These are phyloP conservation scores for Enterospora canceri DNA, from an alignment of 371 early-diverging fungal species.

Conservation along the genomic window DNA sequence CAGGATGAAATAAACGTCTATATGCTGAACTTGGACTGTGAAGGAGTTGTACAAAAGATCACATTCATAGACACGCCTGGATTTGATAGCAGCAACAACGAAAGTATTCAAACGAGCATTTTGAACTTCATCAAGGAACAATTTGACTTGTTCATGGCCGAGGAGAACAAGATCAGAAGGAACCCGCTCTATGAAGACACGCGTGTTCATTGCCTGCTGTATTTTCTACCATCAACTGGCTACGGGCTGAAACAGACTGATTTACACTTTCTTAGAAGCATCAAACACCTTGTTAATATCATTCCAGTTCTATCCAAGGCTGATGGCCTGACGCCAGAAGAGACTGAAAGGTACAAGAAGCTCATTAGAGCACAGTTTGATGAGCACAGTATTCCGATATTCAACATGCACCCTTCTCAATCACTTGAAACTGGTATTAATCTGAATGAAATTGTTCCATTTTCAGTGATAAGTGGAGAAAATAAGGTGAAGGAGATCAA, in stretches of 20 bases:
- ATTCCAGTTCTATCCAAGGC: slow-evolving; percentile 55
- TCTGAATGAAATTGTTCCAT: slow-evolving; percentile 24
- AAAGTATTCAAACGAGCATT: slow-evolving; percentile 36
- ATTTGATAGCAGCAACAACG: slow-evolving; percentile 40
- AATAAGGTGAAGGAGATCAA: slow-evolving; percentile 13
- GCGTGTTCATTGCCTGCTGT: slow-evolving; percentile 51
- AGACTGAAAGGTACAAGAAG: slow-evolving; percentile 26
- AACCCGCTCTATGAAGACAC: slow-evolving; percentile 51
- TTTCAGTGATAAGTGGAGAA: slow-evolving; percentile 18
- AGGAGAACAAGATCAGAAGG: slow-evolving; percentile 55
- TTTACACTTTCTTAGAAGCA: slow-evolving; percentile 45
- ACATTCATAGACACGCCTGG: slow-evolving; percentile 50
- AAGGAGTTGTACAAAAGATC: slow-evolving; percentile 40
- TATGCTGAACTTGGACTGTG: slow-evolving; percentile 44
- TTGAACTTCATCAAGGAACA: slow-evolving; percentile 42
- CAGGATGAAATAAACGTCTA: slow-evolving; percentile 36
- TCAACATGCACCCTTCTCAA: too few relatives aligned
- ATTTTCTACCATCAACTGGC: slow-evolving; percentile 42
- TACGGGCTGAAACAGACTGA: slow-evolving; percentile 50
- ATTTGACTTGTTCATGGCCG: slow-evolving; percentile 48
- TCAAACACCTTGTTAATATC: slow-evolving; percentile 45
- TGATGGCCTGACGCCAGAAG: slow-evolving; percentile 45
- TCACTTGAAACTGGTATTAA: slow-evolving; percentile 25
- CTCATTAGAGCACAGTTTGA: slow-evolving; percentile 38
- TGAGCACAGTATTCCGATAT: slow-evolving; percentile 41